phyloP scores from a whole-genome alignment of 2,329 filamentous ascomycete species.

The Neonectria neomacrospora region DNA sequence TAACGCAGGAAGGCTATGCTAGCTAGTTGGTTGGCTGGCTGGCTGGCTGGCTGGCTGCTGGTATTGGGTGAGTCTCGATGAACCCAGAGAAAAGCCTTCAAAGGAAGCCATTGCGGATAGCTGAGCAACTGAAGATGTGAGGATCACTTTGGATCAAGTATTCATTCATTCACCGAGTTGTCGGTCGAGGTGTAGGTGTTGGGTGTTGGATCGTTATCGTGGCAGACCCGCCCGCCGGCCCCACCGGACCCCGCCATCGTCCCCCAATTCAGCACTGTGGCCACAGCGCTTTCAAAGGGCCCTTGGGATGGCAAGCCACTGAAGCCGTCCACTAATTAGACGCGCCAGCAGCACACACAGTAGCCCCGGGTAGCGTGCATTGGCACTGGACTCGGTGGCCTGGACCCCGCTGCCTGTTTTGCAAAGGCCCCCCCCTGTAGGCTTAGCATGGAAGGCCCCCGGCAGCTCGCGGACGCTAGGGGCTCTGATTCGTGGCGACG shows the following conservation, averaged over 20 bases:
- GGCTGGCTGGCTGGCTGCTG: too few species aligned
- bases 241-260: background rate
- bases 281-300: conserved; percentile 7
- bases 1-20: too few species aligned
- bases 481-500: conserved; percentile 8
- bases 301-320: background rate
- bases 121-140: too few species aligned
- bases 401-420: too few species aligned
- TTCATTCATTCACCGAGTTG: too few species aligned
- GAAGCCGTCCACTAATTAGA: background rate
- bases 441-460: too few species aligned
- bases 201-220: background rate
- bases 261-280: background rate
- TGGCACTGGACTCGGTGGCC: conserved; percentile 5
- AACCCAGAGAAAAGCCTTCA: too few species aligned
- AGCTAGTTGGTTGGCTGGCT: too few species aligned
- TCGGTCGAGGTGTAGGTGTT: background rate
- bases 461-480: conserved; percentile 14
- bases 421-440: background rate
- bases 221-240: background rate
- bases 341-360: background rate
- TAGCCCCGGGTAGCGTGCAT: conserved; percentile 31
- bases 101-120: too few species aligned
- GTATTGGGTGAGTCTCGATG: too few species aligned
- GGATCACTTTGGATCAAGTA: too few species aligned